Evolutionary conservation across 306 rosid genomes (phyloP).

Genomic region (Dicorynia guianensis): DNA sequence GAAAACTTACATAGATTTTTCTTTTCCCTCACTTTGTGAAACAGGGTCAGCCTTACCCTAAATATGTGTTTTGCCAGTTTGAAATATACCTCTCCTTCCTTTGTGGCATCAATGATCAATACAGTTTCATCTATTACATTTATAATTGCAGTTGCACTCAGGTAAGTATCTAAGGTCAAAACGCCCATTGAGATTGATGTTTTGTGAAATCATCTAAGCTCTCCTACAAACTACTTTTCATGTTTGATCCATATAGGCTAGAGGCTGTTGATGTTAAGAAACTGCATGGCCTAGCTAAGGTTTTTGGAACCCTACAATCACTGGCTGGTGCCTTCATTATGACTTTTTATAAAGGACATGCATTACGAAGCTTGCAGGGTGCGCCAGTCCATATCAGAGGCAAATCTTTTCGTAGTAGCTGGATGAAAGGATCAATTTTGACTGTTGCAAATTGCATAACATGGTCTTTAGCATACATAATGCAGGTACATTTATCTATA

Average conservation of each 20-base stretch:
- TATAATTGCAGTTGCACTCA: slow-evolving; percentile 44
- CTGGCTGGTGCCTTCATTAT: slow-evolving; percentile 45
- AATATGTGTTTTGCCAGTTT: slow-evolving; percentile 54
- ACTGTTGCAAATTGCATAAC: slow-evolving; percentile 53
- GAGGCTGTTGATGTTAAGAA: slow-evolving; percentile 50
- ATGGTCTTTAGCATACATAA: slow-evolving; percentile 57
- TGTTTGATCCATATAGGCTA: slow-evolving; percentile 37
- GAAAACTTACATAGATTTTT: background rate
- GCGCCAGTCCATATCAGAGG: slow-evolving; percentile 42
- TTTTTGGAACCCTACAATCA: slow-evolving; percentile 49
- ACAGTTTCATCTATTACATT: slow-evolving; percentile 52
- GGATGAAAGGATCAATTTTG: slow-evolving; percentile 55
- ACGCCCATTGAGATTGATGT: background rate
- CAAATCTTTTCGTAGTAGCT: slow-evolving; percentile 37
- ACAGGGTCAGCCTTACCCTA: slow-evolving; percentile 48
- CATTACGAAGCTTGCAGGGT: slow-evolving; percentile 41
- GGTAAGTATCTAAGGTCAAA: slow-evolving; percentile 9
- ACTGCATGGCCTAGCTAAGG: slow-evolving; percentile 50
- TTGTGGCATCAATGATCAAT: slow-evolving; percentile 53
- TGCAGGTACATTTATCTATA: slow-evolving; percentile 47
- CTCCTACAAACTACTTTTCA: background rate
- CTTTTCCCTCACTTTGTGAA: background rate
- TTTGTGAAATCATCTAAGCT: background rate
- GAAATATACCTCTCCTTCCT: slow-evolving; percentile 53
- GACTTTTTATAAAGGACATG: slow-evolving; percentile 48